These are phyloP conservation scores for Nepenthes mirabilis DNA, from an alignment of 148 eudicot genomes.

Conservation along the genomic window DNA sequence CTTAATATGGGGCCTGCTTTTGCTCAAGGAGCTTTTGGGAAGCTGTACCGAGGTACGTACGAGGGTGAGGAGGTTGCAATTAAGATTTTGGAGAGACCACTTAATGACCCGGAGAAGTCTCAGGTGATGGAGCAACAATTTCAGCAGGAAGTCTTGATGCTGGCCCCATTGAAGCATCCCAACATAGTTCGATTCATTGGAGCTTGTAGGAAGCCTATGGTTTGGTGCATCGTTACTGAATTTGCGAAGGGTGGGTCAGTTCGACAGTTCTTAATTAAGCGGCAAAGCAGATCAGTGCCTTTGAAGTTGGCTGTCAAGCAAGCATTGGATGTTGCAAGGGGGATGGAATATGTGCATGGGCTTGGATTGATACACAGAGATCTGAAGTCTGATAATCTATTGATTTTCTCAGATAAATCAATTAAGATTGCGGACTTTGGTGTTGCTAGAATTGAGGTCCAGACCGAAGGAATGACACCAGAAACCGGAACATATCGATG, in stretches of 20 bases:
- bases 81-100: slow-evolving; percentile 94
- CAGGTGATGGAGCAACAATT: slow-evolving; percentile 95
- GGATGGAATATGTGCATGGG: slow-evolving; percentile 94
- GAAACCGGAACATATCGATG: slow-evolving; percentile 99
- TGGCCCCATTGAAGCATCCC: slow-evolving; percentile 82
- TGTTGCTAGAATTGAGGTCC: slow-evolving; percentile 96
- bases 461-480: slow-evolving; percentile 99
- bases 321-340: slow-evolving; percentile 97
- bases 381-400: slow-evolving; percentile 86
- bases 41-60: slow-evolving; percentile 87
- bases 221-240: slow-evolving; percentile 97
- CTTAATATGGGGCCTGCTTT: slow-evolving; percentile 87
- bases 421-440: slow-evolving; percentile 99
- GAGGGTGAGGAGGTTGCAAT: slow-evolving; percentile 95
- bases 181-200: slow-evolving; percentile 95
- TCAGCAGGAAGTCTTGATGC: slow-evolving; percentile 98
- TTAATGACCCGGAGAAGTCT: slow-evolving; percentile 74
- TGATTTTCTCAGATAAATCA: slow-evolving; percentile 77
- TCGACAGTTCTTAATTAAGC: slow-evolving; percentile 70
- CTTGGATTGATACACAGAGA: slow-evolving; percentile 80
- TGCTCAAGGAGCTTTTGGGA: slow-evolving; percentile 98
- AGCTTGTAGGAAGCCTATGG: slow-evolving; percentile 93
- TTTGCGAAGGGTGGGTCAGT: slow-evolving; percentile 98
- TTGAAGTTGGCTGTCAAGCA: slow-evolving; percentile 89
- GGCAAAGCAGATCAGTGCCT: slow-evolving; percentile 83